Evolutionary conservation across 2,329 filamentous ascomycete genomes (phyloP), one percentile per base, ranked within the genome.

Genomic region (Capronia coronata): DNA sequence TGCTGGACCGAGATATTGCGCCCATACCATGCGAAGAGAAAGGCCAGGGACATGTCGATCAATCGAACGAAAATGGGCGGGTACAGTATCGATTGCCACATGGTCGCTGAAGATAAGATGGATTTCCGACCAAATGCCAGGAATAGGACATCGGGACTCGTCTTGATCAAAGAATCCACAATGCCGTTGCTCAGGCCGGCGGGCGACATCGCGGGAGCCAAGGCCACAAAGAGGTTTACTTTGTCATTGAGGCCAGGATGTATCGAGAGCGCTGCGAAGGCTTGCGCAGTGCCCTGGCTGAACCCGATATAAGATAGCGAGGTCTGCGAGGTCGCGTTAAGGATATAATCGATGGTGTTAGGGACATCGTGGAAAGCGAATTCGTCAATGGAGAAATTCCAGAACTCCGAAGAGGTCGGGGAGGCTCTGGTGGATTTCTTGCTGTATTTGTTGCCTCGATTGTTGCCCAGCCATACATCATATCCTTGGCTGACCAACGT

Each of bases 301-400:
- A 98, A 98, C 18, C 93, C 93, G 64, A 98, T 86, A 65, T 98
- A 98, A 1, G 90, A 96, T 21, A 98, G 71, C 34, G 89, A 94
- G 25, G 82, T 75, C 65, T 94, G 87, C 45, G 77, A 76, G 0
- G 93, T 97, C 0, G 86, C 86, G 34, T 84, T 80, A 18, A 98
- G 77, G 52, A 98, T 87, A 65, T 98, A 97, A 46, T 83, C 77
- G 62, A 98, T 97, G 57, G 84, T 91, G 68, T 98, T 86, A 1
- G 93, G 93, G 52, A 98, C 96, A 66, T 98, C 93, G 65, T 97
- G 82, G 63, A 98, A 94, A 41, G 93, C 93, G 65, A 98, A 98
- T 64, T 98, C 87, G 65, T 98, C 93, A 64, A 98, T 97, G 44
- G 88, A 95, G 65, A 98, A 98, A 67, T 96, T 84, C 93, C 93